A percentile compares a stretch with the other conserved stretches of the same genome.
phyloP scores from a whole-genome alignment of 1,284 basidiomycete species.

The Heterobasidion parviporum region DNA sequence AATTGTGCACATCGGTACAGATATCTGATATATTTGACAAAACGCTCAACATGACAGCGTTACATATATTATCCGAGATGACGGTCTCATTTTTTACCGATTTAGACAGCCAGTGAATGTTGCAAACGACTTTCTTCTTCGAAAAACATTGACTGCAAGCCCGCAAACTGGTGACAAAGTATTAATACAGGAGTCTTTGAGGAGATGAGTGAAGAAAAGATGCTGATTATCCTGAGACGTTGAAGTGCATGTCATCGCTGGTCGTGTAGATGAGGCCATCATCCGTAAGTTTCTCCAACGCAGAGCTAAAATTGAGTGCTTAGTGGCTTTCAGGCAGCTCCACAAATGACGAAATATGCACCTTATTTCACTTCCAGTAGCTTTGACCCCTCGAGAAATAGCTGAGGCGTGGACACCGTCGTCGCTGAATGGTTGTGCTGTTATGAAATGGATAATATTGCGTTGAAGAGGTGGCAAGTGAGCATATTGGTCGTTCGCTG shows the following conservation, averaged over 20 bases:
- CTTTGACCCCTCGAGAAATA: conserved; percentile 27
- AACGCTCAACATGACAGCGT: background rate
- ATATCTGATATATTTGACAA: background rate
- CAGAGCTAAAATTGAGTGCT: conserved; percentile 24
- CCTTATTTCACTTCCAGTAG: conserved; percentile 28
- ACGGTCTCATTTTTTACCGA: too few relatives aligned
- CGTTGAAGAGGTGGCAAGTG: conserved; percentile 36
- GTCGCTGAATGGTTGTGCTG: conserved; percentile 19
- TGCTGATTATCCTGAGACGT: conserved; percentile 14
- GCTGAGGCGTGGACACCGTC: conserved; percentile 44
- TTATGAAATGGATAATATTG: conserved; percentile 37
- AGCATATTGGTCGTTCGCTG: conserved; percentile 24
- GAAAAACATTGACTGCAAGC: too few relatives aligned
- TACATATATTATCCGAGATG: too few relatives aligned
- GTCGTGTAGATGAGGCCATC: conserved; percentile 52
- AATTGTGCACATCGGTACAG: background rate
- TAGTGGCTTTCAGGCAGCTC: background rate
- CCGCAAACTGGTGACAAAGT: too few relatives aligned
- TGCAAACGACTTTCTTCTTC: too few relatives aligned
- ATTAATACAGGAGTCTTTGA: too few relatives aligned
- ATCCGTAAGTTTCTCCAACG: conserved; percentile 42
- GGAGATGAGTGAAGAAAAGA: too few relatives aligned
- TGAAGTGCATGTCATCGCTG: conserved; percentile 37
- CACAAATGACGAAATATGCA: conserved; percentile 15
- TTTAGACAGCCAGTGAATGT: too few relatives aligned